phyloP scores from a whole-genome alignment of 768 basidiomycete genomes.

The Lyophyllum atratum region DNA sequence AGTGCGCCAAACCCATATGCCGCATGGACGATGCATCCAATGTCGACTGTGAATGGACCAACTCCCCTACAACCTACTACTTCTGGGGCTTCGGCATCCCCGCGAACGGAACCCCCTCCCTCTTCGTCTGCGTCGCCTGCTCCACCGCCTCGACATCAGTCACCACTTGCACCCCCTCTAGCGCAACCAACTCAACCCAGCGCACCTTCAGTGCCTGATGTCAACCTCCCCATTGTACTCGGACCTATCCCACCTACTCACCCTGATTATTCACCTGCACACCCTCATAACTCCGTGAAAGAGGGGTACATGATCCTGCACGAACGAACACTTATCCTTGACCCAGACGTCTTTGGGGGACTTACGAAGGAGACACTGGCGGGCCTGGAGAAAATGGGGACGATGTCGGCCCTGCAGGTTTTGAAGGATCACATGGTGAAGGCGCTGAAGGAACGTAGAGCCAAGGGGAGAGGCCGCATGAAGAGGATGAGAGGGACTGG shows the following conservation, averaged over 20 bases:
- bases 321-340: slow-evolving; percentile 80
- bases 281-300: slow-evolving; percentile 49
- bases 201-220: slow-evolving; percentile 44
- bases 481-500: slow-evolving; percentile 27
- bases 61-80: slow-evolving; percentile 7
- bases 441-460: slow-evolving; percentile 74
- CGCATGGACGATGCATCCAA: slow-evolving; percentile 35
- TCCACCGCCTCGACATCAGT: slow-evolving; percentile 10
- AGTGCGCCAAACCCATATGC: slow-evolving; percentile 41
- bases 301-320: slow-evolving; percentile 78
- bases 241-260: slow-evolving; percentile 71
- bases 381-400: slow-evolving; percentile 79
- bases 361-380: slow-evolving; percentile 72
- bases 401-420: slow-evolving; percentile 77
- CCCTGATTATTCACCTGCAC: slow-evolving; percentile 50
- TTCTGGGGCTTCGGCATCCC: slow-evolving; percentile 29
- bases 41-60: slow-evolving; percentile 20
- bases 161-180: slow-evolving; percentile 29
- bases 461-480: slow-evolving; percentile 40
- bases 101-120: slow-evolving; percentile 12
- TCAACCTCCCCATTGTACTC: slow-evolving; percentile 77
- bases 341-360: slow-evolving; percentile 82
- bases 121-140: slow-evolving; percentile 24
- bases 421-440: slow-evolving; percentile 85
- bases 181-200: slow-evolving; percentile 14